Evolutionary conservation across 768 basidiomycete species (phyloP), one percentile per base, ranked within the genome.

Genomic region (Porphyrellus cyaneotinctus): DNA sequence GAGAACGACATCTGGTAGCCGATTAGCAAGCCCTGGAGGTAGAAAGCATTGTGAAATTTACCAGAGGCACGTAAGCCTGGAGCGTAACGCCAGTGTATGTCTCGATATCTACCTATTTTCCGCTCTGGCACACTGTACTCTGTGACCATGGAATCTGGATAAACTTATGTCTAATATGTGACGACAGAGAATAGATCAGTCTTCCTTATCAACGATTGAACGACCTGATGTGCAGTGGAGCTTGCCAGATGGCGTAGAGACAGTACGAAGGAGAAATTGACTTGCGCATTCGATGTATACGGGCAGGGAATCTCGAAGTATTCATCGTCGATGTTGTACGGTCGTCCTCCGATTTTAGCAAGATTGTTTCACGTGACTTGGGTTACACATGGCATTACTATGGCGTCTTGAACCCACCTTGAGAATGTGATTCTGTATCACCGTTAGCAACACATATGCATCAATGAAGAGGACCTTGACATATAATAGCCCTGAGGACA

Each of bases 381-480:
- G n/a, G n/a, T n/a, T 23, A 20, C 22, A 11, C 22, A 22, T 7
- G 11, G 13, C 26, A 43, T 23, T 6, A 14, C 32, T n/a, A 56
- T 1, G 56, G 47, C 17, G n/a, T 46, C 49, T 49, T 65, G 20
- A 63, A 45, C 22, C 60, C 63, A n/a, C 76, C 71, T 49, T n/a
- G n/a, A 84, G 60, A 36, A 80, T 74, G 64, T 85, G 82, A 51
- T 83, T 81, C 66, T 85, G 83, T 11, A 84, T 67, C n/a, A 85
- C 77, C 28, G 80, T 65, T 18, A 85, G 62, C 23, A 84, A 66
- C 8, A 75, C 77, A 58, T 85, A 85, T n/a, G n/a, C n/a, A n/a
- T n/a, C n/a, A n/a, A n/a, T n/a, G n/a, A n/a, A n/a, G n/a, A n/a
- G n/a, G n/a, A n/a, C n/a, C n/a, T n/a, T n/a, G n/a, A n/a, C n/a